Percentiles rank a stretch among this genome's conserved stretches.
Conservation (phyloP, 1,284 basidiomycete genomes). For the Sanguinoderma infundibulare region DNA sequence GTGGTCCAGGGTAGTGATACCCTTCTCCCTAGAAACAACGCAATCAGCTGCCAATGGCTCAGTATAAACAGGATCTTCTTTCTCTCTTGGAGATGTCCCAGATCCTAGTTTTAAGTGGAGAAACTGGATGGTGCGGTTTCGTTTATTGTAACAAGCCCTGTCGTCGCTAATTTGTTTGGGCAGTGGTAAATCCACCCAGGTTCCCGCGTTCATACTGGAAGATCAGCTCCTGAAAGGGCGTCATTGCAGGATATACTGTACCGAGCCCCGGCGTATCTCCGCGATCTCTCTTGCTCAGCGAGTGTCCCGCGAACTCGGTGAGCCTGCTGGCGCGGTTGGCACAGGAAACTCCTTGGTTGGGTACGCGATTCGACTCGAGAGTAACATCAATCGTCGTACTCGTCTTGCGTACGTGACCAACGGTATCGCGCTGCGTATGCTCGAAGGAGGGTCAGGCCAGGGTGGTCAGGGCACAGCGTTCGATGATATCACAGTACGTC, state of each 20-base stretch:
- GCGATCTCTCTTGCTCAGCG: constrained; percentile 97
- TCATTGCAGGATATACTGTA: constrained; percentile 93
- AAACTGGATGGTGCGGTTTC: constrained; percentile 87
- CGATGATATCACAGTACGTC: constrained; percentile 86
- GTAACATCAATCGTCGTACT: constrained; percentile 83
- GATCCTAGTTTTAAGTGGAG: constrained; percentile 93
- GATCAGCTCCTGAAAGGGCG: constrained; percentile 84
- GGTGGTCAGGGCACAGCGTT: constrained; percentile 79
- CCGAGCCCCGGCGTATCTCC: constrained; percentile 96
- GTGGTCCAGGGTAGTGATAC: neutral
- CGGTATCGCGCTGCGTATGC: constrained; percentile 96
- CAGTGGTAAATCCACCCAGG: constrained; percentile 97
- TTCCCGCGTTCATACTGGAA: constrained; percentile 95
- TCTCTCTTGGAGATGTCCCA: constrained; percentile 79
- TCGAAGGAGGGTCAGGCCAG: constrained; percentile 78
- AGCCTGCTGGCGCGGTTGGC: constrained; percentile 82
- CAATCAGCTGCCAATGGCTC: constrained; percentile 85
- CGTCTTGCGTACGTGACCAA: constrained; percentile 89
- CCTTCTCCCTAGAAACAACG: constrained; percentile 58
- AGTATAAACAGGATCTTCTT: constrained; percentile 81
- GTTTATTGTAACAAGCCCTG: no score
- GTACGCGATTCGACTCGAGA: constrained; percentile 95
- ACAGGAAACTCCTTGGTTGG: constrained; percentile 85
- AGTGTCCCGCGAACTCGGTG: constrained; percentile 94
- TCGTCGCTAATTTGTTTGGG: neutral